Evolutionary conservation across 2,329 filamentous ascomycete genomes (phyloP), one percentile per base, ranked within the genome.

Genomic region (Dactylellina sp.): DNA sequence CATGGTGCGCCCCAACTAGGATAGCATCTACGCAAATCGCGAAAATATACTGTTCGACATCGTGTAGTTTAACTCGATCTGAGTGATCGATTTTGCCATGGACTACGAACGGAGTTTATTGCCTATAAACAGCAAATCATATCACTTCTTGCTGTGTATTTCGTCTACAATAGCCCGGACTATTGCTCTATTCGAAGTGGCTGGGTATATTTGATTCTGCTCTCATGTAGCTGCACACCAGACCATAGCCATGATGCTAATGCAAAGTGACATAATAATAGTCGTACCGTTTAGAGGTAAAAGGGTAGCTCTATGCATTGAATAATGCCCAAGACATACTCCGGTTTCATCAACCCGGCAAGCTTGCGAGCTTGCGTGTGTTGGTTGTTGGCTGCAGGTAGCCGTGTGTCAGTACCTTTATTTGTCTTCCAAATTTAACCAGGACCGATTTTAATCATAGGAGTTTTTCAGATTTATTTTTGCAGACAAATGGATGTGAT

Each of bases 351-450:
- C 1, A 18, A 47, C n/a, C 46, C 28, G 22, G 59, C 46, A 40
- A 20, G 37, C 2, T 9, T n/a, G n/a, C 28, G 44, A 40, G 61
- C 9, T 35, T 63, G 49, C 40, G 22, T n/a, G 25, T 39, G 46
- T 37, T 62, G 46, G 46, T 5, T 39, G 49, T 62, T 47, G 53
- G 66, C 59, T 71, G 59, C 66, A 71, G 65, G 66, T 72, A 55
- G 20, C 53, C 47, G 60, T 47, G 20, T 53, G 35, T 53, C 59
- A 16, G 32, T 55, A 22, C 6, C 20, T 18, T 11, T 24, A 25
- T 35, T 60, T 42, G n/a, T n/a, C n/a, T 64, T 64, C 68, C 65
- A 72, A 72, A 72, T 60, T 72, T 72, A 72, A 56, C 35, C 35
- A 24, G 14, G 25, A 25, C 2, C 37, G 35, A 55, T 2, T 35